These are phyloP conservation scores for Aureobasidium sp. DNA, from an alignment of 2,329 filamentous ascomycete genomes.

Conservation along the genomic window DNA sequence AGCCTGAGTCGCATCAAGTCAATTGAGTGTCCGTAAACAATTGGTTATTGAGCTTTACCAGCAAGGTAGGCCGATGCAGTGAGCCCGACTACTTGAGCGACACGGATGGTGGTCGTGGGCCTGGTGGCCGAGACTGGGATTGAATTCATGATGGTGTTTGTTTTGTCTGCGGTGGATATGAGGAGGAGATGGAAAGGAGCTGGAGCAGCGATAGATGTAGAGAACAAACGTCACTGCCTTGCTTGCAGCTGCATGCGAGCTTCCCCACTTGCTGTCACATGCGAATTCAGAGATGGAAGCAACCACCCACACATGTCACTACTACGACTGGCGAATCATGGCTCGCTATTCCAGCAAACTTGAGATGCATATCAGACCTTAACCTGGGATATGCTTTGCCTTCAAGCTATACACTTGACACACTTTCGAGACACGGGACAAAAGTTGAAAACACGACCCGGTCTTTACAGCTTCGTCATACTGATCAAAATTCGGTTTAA, in stretches of 20 bases:
- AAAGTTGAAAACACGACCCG: neutral
- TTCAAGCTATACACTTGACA: neutral
- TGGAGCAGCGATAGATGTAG: neutral
- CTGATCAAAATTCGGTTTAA: too few species aligned
- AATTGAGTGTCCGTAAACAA: too few species aligned
- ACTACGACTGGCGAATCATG: neutral
- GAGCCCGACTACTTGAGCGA: constrained; percentile 46
- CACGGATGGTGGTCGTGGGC: constrained; percentile 32
- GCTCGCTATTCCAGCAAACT: neutral
- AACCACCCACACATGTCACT: neutral
- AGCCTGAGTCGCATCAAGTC: too few species aligned
- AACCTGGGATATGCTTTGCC: neutral
- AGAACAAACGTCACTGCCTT: constrained; percentile 8
- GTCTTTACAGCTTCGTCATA: neutral
- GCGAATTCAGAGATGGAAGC: neutral
- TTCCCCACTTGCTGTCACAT: constrained; percentile 11
- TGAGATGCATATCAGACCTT: neutral
- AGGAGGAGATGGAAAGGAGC: neutral
- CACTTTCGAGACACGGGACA: neutral
- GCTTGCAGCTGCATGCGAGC: neutral
- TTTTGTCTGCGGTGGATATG: neutral
- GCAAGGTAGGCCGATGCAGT: constrained; percentile 43
- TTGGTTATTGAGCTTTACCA: constrained; percentile 32
- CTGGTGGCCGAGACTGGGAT: constrained; percentile 11
- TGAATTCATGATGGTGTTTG: constrained; percentile 3